Evolutionary conservation across 2,329 filamentous ascomycete genomes (phyloP), one percentile per base, ranked within the genome.

Genomic region (Alternaria triticina): DNA sequence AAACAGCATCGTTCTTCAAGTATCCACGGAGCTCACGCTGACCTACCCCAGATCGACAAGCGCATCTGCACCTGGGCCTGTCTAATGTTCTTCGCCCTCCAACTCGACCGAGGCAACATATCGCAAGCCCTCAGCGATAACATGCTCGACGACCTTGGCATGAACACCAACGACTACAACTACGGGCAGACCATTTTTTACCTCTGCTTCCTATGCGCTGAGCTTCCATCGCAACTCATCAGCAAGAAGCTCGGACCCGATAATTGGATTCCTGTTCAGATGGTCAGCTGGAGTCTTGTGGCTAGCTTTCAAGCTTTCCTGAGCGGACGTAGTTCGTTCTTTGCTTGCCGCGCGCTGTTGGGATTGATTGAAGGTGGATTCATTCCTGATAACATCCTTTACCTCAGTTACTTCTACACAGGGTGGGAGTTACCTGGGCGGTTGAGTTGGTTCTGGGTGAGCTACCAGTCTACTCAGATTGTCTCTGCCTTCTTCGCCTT

Each of bases 341-440:
- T 76, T 56, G 79, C 80, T 11, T 79, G 76, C 17, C 75, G 83
- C n/a, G 79, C 78, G 6, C 71, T 85, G 0, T 71, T 85, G 0
- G 82, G 83, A 1, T 66, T 83, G 15, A 79, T 84, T 27, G 82
- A 82, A 66, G 83, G 78, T 8, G 82, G 82, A 0, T 90, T 90
- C 66, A 89, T 90, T 54, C 87, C 88, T 0, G 87, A 89, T 62
- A 87, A 87, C 22, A 86, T 91, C 13, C 81, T 91, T 0, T 93
- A 90, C 77, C 82, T 93, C 6, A 89, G 87, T 4, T 94, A 94
- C 77, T 94, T 90, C 79, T 94, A 93, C 80, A 93, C 88, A 49
- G 87, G 87, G 0, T 84, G 84, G 56, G 91, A 94, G 74, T 82
- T 94, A 0, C 90, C 91, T 0, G 85, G 86, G 11, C 86, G 91